Evolutionary conservation across 495 filamentous ascomycete genomes (phyloP).

Genomic region (Aspergillus bridgeri): DNA sequence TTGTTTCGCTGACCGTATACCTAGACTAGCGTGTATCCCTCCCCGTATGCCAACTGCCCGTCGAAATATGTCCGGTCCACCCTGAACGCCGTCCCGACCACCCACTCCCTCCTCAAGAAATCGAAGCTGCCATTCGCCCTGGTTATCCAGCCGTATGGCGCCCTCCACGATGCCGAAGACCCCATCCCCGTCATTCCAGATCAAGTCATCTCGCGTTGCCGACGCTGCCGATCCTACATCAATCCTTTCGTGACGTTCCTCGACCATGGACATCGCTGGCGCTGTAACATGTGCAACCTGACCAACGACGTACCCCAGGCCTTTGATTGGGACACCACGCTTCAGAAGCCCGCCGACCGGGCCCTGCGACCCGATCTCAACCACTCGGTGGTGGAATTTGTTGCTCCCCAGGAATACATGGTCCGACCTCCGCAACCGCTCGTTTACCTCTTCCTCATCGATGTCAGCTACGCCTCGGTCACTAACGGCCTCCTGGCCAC

Average conservation of each 20-base stretch:
- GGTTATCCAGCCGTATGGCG: conserved; percentile 90
- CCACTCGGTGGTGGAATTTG: conserved; percentile 90
- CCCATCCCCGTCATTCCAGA: conserved; percentile 88
- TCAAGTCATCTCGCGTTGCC: conserved; percentile 94
- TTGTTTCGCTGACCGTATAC: conserved; percentile 1
- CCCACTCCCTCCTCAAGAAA: conserved; percentile 88
- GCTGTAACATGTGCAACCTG: conserved; percentile 99
- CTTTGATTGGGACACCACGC: conserved; percentile 93
- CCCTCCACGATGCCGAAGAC: conserved; percentile 90
- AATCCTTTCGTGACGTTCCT: conserved; percentile 96
- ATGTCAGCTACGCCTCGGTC: conserved; percentile 91
- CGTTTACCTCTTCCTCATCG: conserved; percentile 96
- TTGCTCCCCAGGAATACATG: conserved; percentile 99
- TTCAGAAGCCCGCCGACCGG: conserved; percentile 85
- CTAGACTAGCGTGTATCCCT: conserved; percentile 88
- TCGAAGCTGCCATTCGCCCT: conserved; percentile 93
- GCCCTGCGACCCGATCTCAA: conserved; percentile 90
- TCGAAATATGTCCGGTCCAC: conserved; percentile 96
- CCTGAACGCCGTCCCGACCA: conserved; percentile 88
- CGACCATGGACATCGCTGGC: conserved; percentile 95
- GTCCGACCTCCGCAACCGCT: conserved; percentile 94
- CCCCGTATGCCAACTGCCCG: conserved; percentile 86
- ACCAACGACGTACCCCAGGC: conserved; percentile 98
- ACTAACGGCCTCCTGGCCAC: conserved; percentile 93
- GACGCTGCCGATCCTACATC: conserved; percentile 94